These are phyloP conservation scores for Neurospora discreta DNA, from an alignment of 495 filamentous ascomycete genomes.

Conservation along the genomic window DNA sequence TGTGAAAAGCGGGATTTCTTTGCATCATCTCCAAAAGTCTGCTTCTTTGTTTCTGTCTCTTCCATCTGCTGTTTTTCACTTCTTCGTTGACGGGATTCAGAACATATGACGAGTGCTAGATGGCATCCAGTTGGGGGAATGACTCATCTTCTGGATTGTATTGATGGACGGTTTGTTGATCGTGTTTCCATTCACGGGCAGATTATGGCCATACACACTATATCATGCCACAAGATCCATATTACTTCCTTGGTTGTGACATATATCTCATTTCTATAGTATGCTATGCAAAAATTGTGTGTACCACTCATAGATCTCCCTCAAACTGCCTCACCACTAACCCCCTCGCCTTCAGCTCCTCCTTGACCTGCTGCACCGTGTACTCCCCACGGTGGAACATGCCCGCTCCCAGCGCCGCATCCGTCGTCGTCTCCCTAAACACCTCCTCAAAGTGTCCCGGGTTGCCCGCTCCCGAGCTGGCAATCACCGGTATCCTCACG, in stretches of 20 bases:
- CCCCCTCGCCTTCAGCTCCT: conserved; percentile 56
- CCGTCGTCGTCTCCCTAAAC: conserved; percentile 71
- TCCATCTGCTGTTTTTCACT: not conserved
- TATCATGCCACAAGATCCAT: not conserved
- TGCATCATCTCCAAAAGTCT: not conserved
- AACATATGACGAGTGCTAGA: not conserved
- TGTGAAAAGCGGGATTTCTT: not conserved
- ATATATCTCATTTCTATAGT: not conserved
- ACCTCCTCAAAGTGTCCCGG: conserved; percentile 87
- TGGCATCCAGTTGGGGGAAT: not conserved
- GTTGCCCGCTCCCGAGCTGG: conserved; percentile 84
- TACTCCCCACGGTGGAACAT: conserved; percentile 97
- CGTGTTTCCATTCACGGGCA: not conserved
- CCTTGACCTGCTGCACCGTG: conserved; percentile 90
- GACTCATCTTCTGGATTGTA: not conserved
- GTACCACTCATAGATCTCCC: conserved; percentile 24
- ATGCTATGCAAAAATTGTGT: not conserved
- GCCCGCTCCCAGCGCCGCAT: conserved; percentile 88
- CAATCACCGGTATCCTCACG: conserved; percentile 86
- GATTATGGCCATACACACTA: not conserved
- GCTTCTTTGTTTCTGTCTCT: not conserved
- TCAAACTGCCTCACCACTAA: conserved; percentile 71
- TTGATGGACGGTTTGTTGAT: conserved; percentile 11
- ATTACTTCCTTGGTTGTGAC: not conserved
- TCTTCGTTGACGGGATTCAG: not conserved